Evolutionary conservation across 2,329 filamentous ascomycete genomes (phyloP), one percentile per base, ranked within the genome.

Genomic region (Pseudogymnoascus destructans): DNA sequence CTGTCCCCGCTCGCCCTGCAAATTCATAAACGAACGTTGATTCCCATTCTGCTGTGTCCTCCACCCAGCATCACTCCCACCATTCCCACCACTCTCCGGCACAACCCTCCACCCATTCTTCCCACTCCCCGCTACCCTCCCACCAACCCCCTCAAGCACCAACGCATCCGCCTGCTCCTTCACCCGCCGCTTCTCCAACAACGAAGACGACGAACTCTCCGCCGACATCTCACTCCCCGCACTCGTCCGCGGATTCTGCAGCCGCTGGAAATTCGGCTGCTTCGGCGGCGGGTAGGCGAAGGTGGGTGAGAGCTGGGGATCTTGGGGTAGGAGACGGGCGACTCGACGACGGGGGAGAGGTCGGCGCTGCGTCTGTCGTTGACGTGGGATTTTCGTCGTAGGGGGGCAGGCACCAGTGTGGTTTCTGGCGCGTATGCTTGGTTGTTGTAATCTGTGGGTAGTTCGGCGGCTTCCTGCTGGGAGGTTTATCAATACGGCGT

Each of bases 221-320:
- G 40, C 13, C 4, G 40, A 49, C 21, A 49, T 49, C 21, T 21
- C 40, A 15, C 40, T 49, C 13, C 40, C 40, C 11, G 21, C 40
- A 25, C 40, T 49, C 21, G 21, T 19, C 15, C 40, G 40, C 21
- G 21, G 21, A 15, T 49, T 19, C 40, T 19, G 21, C 13, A 49
- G 40, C 7, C 40, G 40, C 40, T 49, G 40, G 40, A 49, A 49
- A 49, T 49, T 49, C 21, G 40, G 40, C 40, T 49, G 40, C 21
- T 49, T 49, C 21, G 40, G 40, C 38, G 38, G 38, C 13, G 40
- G 40, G 21, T 49, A 49, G 3, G 21, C 40, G 7, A 49, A 49
- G 21, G 40, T 49, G 10, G 40, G 40, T 25, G 40, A 49, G 9
- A 49, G 3, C 13, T 49, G 7, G 40, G 40, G 21, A 49, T 49